Base-by-base conservation (phyloP, 129 eudicot species). In the Helianthus tuberosus region DNA sequence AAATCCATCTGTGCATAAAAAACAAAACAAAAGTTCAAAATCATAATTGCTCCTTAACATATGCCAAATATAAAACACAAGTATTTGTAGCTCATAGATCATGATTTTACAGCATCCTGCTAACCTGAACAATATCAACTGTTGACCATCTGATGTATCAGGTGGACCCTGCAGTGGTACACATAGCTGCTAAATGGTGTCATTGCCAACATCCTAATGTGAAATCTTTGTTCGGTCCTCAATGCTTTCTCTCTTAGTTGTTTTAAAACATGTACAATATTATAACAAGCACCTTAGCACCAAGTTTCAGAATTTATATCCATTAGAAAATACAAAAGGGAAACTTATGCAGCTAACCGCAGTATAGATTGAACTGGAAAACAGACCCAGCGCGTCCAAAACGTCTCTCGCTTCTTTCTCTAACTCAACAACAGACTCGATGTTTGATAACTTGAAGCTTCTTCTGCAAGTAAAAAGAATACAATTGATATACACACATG, bases 181-280 rank as follows among this genome's bases (percentile, higher is more conserved):
- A 71, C 97, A 84, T 10, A 97, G 97, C 83, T 87, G 90, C 97
- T 96, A 94, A 35, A 80, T 57, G 44, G 93, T 90, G 27, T 82
- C 89, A 23, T 79, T 83, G 8, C 86, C 91, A 17, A 64, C 84
- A 78, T 94, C 99, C 97, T 38, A 67, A 77, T 3, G 65, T 5
- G 41, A 80, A 90, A 9, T 84, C 85, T 73, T 32, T 32, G 36
- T 32, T 32, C 36, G 4, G 36, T 32, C 36, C 36, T 32, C n/a
- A 32, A 32, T 32, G 36, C 36, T 32, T 32, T 32, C 15, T 87
- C 89, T 69, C 90, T 94, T 75, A 90, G 76, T 75, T 90, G 85
- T 47, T 46, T 78, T 79, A 94, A 41, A 70, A 94, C 96, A 97
- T 94, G 80, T 16, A 8, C 23, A 59, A 29, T 23, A 32, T 29